These are phyloP conservation scores for Linnemannia zychae DNA, from an alignment of 192 early-diverging fungal genomes.

Conservation along the genomic window DNA sequence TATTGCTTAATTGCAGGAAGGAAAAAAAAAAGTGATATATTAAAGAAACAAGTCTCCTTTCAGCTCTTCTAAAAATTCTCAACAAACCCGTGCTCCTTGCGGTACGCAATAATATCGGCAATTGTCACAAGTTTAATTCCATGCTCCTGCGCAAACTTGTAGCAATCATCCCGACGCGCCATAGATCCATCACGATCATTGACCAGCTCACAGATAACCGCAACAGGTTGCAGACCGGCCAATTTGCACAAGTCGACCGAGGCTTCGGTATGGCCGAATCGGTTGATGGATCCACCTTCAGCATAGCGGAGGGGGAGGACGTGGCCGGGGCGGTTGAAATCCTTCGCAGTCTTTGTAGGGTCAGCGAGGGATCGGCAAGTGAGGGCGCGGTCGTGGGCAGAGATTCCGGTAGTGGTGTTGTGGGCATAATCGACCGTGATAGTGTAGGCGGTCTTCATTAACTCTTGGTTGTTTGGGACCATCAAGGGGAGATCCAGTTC, in stretches of 20 bases:
- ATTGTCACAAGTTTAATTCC: constrained; percentile 92
- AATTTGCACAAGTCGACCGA: constrained; percentile 89
- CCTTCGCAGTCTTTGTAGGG: constrained; percentile 72
- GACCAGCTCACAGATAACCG: constrained; percentile 94
- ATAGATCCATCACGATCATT: constrained; percentile 92
- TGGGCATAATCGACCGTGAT: constrained; percentile 88
- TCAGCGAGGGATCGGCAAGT: constrained; percentile 87
- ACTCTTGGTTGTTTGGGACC: constrained; percentile 93
- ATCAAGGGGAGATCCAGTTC: constrained; percentile 91
- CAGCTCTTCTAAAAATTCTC: constrained; percentile 34
- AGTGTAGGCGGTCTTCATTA: constrained; percentile 94
- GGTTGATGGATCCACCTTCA: constrained; percentile 82
- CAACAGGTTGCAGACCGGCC: constrained; percentile 83
- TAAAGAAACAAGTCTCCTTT: neutral
- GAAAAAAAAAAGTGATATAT: neutral
- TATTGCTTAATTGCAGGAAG: neutral
- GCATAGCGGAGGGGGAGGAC: constrained; percentile 92
- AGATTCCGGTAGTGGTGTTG: constrained; percentile 94
- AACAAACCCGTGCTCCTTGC: constrained; percentile 62
- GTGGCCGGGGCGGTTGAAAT: constrained; percentile 94
- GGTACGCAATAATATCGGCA: constrained; percentile 84
- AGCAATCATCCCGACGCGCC: constrained; percentile 95
- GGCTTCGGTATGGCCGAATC: constrained; percentile 97
- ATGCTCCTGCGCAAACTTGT: constrained; percentile 84
- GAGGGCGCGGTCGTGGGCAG: constrained; percentile 88